phyloP scores from a whole-genome alignment of 495 filamentous ascomycete species.

The Talaromyces wortmannii region DNA sequence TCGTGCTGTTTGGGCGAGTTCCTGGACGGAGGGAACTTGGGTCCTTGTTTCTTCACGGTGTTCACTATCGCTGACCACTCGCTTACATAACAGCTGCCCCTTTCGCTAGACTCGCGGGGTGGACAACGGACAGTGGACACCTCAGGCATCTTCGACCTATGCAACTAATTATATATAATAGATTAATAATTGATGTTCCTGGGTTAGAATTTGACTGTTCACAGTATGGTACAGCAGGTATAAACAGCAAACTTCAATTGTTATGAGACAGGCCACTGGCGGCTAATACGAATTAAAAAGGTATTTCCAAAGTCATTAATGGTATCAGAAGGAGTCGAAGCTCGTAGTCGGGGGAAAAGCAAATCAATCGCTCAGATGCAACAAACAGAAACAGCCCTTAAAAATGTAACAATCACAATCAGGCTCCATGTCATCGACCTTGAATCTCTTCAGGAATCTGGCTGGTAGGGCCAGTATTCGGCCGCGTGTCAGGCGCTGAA shows the following conservation, averaged over 20 bases:
- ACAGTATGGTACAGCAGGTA: too few species aligned
- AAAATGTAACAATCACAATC: conserved; percentile 1
- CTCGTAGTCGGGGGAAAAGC: conserved; percentile 20
- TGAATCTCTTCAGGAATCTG: background rate
- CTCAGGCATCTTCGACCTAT: too few species aligned
- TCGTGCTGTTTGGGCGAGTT: background rate
- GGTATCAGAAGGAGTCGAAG: conserved; percentile 14
- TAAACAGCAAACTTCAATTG: too few species aligned
- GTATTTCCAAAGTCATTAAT: conserved; percentile 3
- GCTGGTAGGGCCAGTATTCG: conserved; percentile 19
- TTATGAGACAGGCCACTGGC: too few species aligned
- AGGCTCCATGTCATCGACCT: background rate
- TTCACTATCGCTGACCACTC: too few species aligned
- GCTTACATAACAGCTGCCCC: background rate
- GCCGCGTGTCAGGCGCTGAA: conserved; percentile 32
- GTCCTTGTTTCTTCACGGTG: too few species aligned
- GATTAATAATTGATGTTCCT: too few species aligned
- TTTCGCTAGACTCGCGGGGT: background rate
- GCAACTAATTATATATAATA: too few species aligned
- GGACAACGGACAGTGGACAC: background rate
- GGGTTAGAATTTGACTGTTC: background rate
- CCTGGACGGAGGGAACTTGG: background rate
- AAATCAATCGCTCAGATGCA: conserved; percentile 12
- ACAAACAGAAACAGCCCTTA: conserved; percentile 1
- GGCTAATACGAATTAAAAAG: conserved; percentile 5